phyloP scores from a whole-genome alignment of 495 filamentous ascomycete species.

The Aspergillus biplanus region DNA sequence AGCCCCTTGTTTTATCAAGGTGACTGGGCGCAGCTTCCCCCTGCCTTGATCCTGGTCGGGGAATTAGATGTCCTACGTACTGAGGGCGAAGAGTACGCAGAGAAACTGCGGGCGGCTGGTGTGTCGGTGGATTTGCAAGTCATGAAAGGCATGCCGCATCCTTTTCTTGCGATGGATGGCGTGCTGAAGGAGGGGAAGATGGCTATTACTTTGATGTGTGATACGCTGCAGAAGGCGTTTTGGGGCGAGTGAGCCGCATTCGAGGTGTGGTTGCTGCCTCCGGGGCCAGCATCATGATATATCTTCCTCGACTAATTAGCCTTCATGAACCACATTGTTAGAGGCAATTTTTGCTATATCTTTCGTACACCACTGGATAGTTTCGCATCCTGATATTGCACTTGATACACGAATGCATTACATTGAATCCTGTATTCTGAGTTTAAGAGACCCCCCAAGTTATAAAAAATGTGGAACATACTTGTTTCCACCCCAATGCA shows the following conservation, averaged over 20 bases:
- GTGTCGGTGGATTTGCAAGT: constrained; percentile 58
- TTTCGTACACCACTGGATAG: too few species aligned
- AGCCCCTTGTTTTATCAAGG: constrained; percentile 56
- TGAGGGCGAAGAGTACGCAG: constrained; percentile 55
- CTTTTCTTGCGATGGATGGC: constrained; percentile 63
- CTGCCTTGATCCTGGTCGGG: constrained; percentile 57
- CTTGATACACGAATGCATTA: too few species aligned
- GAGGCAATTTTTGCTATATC: too few species aligned
- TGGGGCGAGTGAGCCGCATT: not conserved
- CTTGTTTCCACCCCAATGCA: too few species aligned
- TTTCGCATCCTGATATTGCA: too few species aligned
- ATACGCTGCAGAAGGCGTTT: constrained; percentile 45
- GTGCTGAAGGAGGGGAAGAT: constrained; percentile 55
- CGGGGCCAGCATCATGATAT: too few species aligned
- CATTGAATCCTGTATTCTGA: too few species aligned
- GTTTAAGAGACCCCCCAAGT: too few species aligned
- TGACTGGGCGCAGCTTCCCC: constrained; percentile 52
- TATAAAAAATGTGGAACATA: too few species aligned
- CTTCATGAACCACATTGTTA: too few species aligned
- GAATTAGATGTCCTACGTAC: constrained; percentile 58
- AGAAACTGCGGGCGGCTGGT: constrained; percentile 52
- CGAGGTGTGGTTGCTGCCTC: too few species aligned
- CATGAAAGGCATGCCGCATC: constrained; percentile 64
- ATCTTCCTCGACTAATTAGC: too few species aligned
- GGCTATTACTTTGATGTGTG: constrained; percentile 58